Percentiles rank a stretch among this genome's conserved stretches.
phyloP scores from a whole-genome alignment of 148 eudicot species.

The Rhododendron ferrugineum region DNA sequence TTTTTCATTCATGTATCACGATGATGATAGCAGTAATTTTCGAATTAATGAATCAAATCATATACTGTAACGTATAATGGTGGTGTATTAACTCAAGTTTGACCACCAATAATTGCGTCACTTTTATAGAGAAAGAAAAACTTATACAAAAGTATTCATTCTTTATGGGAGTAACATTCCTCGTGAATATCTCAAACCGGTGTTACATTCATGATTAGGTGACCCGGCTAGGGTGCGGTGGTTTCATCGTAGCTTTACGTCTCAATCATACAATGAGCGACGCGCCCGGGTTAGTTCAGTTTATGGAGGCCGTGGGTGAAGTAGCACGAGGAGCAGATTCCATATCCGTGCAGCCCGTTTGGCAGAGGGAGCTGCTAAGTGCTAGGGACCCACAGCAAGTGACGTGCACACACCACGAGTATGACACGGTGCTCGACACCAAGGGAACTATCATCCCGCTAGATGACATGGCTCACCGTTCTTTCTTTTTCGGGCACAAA shows the following conservation, averaged over 20 bases:
- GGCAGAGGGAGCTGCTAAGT: slow-evolving; percentile 14
- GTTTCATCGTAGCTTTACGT: slow-evolving; percentile 20
- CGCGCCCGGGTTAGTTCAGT: slow-evolving; percentile 12
- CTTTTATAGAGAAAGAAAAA: background rate
- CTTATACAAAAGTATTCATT: background rate
- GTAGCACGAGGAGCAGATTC: slow-evolving; percentile 11
- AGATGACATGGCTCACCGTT: slow-evolving; percentile 24
- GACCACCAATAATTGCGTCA: too few species aligned
- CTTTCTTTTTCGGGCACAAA: slow-evolving; percentile 20
- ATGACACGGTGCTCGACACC: slow-evolving; percentile 17
- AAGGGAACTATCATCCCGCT: slow-evolving; percentile 19
- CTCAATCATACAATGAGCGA: slow-evolving; percentile 25
- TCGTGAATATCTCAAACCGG: background rate
- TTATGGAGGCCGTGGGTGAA: slow-evolving; percentile 14
- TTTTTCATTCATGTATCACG: too few species aligned
- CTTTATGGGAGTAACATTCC: background rate
- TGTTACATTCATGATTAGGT: background rate
- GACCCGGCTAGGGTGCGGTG: slow-evolving; percentile 10
- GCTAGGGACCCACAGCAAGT: slow-evolving; percentile 18
- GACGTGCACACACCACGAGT: slow-evolving; percentile 15
- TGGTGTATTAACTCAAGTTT: background rate
- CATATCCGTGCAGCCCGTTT: slow-evolving; percentile 8
- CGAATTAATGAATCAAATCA: background rate
- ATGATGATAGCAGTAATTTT: background rate
- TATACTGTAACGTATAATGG: too few species aligned